Percentiles rank a stretch among this genome's conserved stretches.
phyloP scores from a whole-genome alignment of 2,329 filamentous ascomycete species.

The Fusarium sp. region DNA sequence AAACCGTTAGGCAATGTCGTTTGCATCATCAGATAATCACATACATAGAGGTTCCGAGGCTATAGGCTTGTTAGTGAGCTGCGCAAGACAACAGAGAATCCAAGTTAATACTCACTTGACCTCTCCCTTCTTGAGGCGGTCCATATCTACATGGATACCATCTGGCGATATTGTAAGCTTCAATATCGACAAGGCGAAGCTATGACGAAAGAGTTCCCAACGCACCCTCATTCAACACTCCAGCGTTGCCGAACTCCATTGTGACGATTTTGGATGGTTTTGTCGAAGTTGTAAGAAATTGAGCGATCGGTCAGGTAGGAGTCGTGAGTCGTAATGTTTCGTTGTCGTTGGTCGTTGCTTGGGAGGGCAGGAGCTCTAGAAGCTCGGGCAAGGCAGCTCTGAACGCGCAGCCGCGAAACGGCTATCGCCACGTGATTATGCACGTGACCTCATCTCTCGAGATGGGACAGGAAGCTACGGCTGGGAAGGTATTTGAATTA shows the following conservation, averaged over 20 bases:
- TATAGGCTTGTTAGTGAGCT: conserved; percentile 56
- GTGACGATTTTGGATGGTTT: conserved; percentile 15
- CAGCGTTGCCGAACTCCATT: conserved; percentile 74
- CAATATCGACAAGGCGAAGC: conserved; percentile 27
- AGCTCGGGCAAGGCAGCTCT: conserved; percentile 59
- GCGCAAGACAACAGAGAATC: background rate
- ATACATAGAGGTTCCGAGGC: conserved; percentile 97
- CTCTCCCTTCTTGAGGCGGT: conserved; percentile 97
- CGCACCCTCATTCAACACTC: conserved; percentile 72
- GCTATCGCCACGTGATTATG: conserved; percentile 24
- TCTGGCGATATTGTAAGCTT: conserved; percentile 65
- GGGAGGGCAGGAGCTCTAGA: conserved; percentile 52
- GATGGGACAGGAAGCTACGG: background rate
- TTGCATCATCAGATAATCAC: conserved; percentile 49
- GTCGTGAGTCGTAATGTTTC: conserved; percentile 39
- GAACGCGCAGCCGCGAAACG: conserved; percentile 55
- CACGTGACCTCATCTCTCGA: conserved; percentile 32
- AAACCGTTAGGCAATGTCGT: conserved; percentile 42
- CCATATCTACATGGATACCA: conserved; percentile 99
- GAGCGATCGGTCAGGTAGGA: conserved; percentile 9
- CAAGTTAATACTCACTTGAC: conserved; percentile 80
- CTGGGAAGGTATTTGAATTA: background rate
- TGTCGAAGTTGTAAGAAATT: background rate
- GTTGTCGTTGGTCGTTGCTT: conserved; percentile 42
- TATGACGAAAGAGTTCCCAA: conserved; percentile 40